Evolutionary conservation across 441 rosid genomes (phyloP), one percentile per base, ranked within the genome.

Genomic region (Mallotus repandus): DNA sequence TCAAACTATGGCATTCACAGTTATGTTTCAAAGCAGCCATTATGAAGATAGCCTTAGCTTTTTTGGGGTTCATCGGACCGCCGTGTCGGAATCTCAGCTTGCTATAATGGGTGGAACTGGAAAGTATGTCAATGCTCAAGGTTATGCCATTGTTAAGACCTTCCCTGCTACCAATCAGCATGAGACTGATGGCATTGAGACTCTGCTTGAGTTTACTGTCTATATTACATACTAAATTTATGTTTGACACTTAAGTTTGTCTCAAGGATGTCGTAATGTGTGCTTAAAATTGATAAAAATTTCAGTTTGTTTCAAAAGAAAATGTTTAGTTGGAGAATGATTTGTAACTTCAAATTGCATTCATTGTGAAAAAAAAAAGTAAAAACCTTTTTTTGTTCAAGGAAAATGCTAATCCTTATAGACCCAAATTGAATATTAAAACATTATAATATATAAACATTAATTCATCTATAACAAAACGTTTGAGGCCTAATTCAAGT

Each of bases 101-200:
- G 85, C 86, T 1, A 80, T 86, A 56, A 81, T 86, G 78, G 89
- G 86, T 25, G 88, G 88, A 14, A 84, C 86, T 0, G 88, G 88
- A 29, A 83, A 81, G 75, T 83, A 86, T 72, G 86, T 79, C 25
- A 74, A 83, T 69, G 86, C 84, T 38, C 73, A 71, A 4, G 89
- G 86, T 3, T 78, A 66, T 38, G 83, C 90, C 7, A 69, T 75
- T 32, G 76, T 84, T 22, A 83, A 84, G 84, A 81, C 83, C 0
- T 64, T 83, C 18, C 74, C 79, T 0, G 64, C 19, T 7, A 53
- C 15, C 14, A 75, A 68, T 60, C 84, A 76, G 61, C 84, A 80
- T 19, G 69, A 75, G 16, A 84, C 84, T 22, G 89, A 86, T 66
- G 86, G 86, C 3, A 16, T 74, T 38, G 89, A 86, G 72, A 84